Evolutionary conservation across 495 filamentous ascomycete species (phyloP), one percentile per base, ranked within the genome.

Genomic region (Neurospora sp.): DNA sequence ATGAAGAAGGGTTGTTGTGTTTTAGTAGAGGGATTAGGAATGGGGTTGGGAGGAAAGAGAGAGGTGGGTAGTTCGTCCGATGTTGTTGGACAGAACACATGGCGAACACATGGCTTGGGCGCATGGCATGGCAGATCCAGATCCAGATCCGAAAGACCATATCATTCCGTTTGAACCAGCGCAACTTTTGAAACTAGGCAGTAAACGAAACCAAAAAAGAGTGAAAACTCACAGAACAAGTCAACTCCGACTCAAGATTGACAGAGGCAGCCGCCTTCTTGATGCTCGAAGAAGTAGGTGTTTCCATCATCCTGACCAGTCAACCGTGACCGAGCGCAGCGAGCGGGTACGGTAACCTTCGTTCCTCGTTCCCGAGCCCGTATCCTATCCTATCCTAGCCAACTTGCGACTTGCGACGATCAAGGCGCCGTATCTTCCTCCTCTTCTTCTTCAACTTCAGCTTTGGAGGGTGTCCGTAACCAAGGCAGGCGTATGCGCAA

Each of bases 201-300:
- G 44, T 16, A 16, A 22, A 59, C 6, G 9, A 40, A 40, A 40
- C 40, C 9, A 8, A 61, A 6, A 53, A 72, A 74, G 40, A 44
- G 22, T 59, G 27, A 61, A 40, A 40, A 40, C 91, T 83, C 87
- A 98, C 94, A 75, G 94, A 96, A 82, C 94, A 98, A 1, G 90
- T 93, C 82, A 98, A 83, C 85, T 98, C 94, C 78, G 91, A 93
- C 83, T 97, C 94, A 69, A 97, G 84, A 78, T 92, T 92, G 59
- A 90, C 78, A 65, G 53, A 65, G 27, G 53, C 53, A 65, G 53
- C 53, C 53, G 53, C 53, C 27, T 65, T 65, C 53, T 35, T 65
- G 27, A 65, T 65, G 14, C 53, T 65, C 27, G 22, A 31, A 3
- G 53, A 65, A 18, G 53, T 65, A 65, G 53, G 53, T 65, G 53